These are phyloP conservation scores for Clonostachys rhizophaga DNA, from an alignment of 2,329 filamentous ascomycete species.

Conservation along the genomic window DNA sequence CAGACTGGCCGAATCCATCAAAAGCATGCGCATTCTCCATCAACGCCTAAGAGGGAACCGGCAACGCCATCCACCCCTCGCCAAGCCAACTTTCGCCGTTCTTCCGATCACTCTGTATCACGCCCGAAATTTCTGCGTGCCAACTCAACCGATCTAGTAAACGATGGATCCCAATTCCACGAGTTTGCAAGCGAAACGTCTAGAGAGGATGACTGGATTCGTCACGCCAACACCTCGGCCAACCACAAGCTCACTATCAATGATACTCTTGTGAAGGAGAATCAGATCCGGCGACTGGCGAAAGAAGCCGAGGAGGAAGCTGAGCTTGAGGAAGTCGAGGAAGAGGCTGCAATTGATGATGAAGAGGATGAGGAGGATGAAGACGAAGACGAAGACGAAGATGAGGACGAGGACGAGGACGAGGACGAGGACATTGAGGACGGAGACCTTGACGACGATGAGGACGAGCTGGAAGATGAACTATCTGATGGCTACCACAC, in stretches of 20 bases:
- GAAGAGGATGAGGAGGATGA: conserved; percentile 43
- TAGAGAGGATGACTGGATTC: conserved; percentile 88
- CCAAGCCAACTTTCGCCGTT: conserved; percentile 4
- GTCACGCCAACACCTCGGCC: conserved; percentile 58
- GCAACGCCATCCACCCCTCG: conserved; percentile 2
- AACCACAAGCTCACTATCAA: conserved; percentile 76
- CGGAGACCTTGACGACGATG: conserved; percentile 45
- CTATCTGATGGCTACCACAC: conserved; percentile 71
- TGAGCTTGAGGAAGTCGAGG: conserved; percentile 50
- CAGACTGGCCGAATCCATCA: conserved; percentile 5
- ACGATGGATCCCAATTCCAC: conserved; percentile 67
- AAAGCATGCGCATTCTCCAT: conserved; percentile 14
- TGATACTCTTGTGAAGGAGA: conserved; percentile 88
- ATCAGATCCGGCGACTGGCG: conserved; percentile 77
- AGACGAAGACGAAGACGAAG: conserved; percentile 41
- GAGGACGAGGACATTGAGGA: conserved; percentile 48
- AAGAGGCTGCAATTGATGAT: conserved; percentile 36
- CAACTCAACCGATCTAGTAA: conserved; percentile 41
- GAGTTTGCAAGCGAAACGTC: conserved; percentile 84
- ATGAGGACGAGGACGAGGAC: conserved; percentile 31
- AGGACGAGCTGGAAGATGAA: conserved; percentile 50
- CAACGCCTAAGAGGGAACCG: conserved; percentile 11
- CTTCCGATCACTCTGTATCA: conserved; percentile 9
- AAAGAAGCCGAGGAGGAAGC: conserved; percentile 92
- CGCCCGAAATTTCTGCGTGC: conserved; percentile 43